A percentile compares a stretch with the other conserved stretches of the same genome.
These are phyloP conservation scores for Magnaporthiopsis incrustans DNA, from an alignment of 2,329 filamentous ascomycete species.

Conservation along the genomic window DNA sequence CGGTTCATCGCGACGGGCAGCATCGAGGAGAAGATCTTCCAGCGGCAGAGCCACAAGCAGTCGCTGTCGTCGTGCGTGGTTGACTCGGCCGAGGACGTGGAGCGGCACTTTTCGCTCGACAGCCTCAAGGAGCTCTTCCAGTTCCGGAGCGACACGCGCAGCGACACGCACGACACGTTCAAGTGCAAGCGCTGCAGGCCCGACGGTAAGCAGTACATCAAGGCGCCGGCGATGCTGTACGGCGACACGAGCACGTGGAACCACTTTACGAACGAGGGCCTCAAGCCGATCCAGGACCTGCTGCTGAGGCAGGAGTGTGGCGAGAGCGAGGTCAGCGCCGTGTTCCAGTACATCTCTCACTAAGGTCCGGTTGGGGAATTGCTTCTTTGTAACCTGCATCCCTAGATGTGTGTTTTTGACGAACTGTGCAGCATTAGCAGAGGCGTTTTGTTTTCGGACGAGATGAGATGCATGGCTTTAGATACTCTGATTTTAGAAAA, in stretches of 20 bases:
- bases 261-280: slow-evolving; percentile 76
- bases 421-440: neutral
- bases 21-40: slow-evolving; percentile 99
- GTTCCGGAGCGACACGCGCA: slow-evolving; percentile 74
- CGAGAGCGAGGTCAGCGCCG: slow-evolving; percentile 76
- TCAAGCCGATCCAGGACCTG: slow-evolving; percentile 83
- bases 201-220: slow-evolving; percentile 79
- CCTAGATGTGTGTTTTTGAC: neutral
- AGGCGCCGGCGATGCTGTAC: slow-evolving; percentile 91
- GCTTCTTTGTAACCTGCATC: neutral
- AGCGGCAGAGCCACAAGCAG: slow-evolving; percentile 96
- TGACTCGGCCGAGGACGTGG: slow-evolving; percentile 92
- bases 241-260: slow-evolving; percentile 99
- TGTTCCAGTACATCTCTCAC: slow-evolving; percentile 98
- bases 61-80: slow-evolving; percentile 93
- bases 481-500: neutral
- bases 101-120: slow-evolving; percentile 91
- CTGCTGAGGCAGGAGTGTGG: slow-evolving; percentile 77
- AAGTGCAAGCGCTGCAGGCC: slow-evolving; percentile 93
- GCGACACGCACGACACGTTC: slow-evolving; percentile 97
- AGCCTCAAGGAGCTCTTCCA: slow-evolving; percentile 89
- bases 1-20: slow-evolving; percentile 93
- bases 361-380: slow-evolving; percentile 18
- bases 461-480: neutral
- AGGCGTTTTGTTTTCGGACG: neutral